Conservation (phyloP, 352 stramenopile species). For the Salisapilia sapeloensis region DNA sequence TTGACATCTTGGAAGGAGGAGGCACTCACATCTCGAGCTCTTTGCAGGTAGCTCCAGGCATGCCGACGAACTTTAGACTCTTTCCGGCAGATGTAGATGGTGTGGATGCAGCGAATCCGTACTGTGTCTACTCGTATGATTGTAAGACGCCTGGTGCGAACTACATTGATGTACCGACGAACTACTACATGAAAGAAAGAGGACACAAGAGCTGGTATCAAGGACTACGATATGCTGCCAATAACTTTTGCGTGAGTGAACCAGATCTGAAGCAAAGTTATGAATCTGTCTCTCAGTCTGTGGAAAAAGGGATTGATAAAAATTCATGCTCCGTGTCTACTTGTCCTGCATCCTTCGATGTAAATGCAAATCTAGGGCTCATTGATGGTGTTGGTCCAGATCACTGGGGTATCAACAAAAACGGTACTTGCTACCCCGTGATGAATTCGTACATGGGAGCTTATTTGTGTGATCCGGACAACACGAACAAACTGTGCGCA, state of each 20-base stretch:
- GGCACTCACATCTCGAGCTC: slow-evolving; percentile 44
- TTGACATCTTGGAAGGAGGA: slow-evolving; percentile 80
- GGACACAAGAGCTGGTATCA: slow-evolving; percentile 41
- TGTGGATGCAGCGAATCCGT: slow-evolving; percentile 1
- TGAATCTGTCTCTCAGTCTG: slow-evolving; percentile 6
- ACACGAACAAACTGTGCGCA: slow-evolving; percentile 17
- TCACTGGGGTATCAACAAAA: slow-evolving; percentile 16
- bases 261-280: slow-evolving; percentile 9
- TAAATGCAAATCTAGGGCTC: slow-evolving; percentile 15
- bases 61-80: slow-evolving; percentile 10
- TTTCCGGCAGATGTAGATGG: slow-evolving; percentile 2
- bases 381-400: slow-evolving; percentile 10
- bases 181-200: slow-evolving; percentile 14
- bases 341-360: slow-evolving; percentile 22
- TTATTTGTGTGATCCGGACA: slow-evolving; percentile 16
- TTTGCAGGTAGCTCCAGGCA: slow-evolving; percentile 46
- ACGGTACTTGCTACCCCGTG: slow-evolving; percentile 9
- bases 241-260: slow-evolving; percentile 15
- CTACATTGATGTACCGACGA: slow-evolving; percentile 19
- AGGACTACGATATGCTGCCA: slow-evolving; percentile 24
- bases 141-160: slow-evolving; percentile 22
- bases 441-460: slow-evolving; percentile 11
- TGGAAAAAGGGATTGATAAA: slow-evolving; percentile 11
- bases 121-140: slow-evolving; percentile 7
- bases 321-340: slow-evolving; percentile 17